These are phyloP conservation scores for Talaromyces sp. DNA, from an alignment of 2,329 filamentous ascomycete genomes.

Conservation along the genomic window DNA sequence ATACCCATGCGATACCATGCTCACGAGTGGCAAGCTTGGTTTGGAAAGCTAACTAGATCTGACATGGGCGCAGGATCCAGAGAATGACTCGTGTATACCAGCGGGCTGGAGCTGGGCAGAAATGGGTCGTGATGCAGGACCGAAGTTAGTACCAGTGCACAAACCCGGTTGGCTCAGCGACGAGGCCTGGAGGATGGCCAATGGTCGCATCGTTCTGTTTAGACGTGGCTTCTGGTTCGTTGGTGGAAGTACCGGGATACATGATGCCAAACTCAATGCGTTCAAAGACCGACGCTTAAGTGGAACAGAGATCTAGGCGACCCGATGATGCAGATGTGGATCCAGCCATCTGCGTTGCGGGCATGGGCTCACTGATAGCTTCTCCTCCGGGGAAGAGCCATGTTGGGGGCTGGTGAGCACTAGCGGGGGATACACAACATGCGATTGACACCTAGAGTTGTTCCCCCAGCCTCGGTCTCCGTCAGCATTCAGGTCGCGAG, in stretches of 20 bases:
- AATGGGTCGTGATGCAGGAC: constrained; percentile 14
- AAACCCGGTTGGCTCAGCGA: constrained; percentile 20
- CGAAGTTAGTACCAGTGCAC: constrained; percentile 12
- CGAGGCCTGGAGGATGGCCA: constrained; percentile 11
- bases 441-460: neutral
- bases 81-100: constrained; percentile 10
- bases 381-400: neutral
- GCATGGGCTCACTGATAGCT: constrained; percentile 11
- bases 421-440: neutral
- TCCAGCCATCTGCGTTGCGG: constrained; percentile 15
- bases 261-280: constrained; percentile 14
- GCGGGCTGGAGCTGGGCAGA: constrained; percentile 9
- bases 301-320: constrained; percentile 13
- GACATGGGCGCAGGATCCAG: constrained; percentile 7
- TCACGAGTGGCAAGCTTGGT: constrained; percentile 9
- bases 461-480: neutral
- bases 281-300: constrained; percentile 11
- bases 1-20: constrained; percentile 10
- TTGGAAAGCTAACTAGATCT: constrained; percentile 12
- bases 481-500: neutral
- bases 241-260: constrained; percentile 6
- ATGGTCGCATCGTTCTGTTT: constrained; percentile 8
- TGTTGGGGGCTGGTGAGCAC: neutral
- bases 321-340: constrained; percentile 12
- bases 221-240: constrained; percentile 10